A percentile compares a stretch with the other conserved stretches of the same genome.
phyloP scores from a whole-genome alignment of 2,329 filamentous ascomycete genomes.

The Neophaeococcomyces mojaviensis region DNA sequence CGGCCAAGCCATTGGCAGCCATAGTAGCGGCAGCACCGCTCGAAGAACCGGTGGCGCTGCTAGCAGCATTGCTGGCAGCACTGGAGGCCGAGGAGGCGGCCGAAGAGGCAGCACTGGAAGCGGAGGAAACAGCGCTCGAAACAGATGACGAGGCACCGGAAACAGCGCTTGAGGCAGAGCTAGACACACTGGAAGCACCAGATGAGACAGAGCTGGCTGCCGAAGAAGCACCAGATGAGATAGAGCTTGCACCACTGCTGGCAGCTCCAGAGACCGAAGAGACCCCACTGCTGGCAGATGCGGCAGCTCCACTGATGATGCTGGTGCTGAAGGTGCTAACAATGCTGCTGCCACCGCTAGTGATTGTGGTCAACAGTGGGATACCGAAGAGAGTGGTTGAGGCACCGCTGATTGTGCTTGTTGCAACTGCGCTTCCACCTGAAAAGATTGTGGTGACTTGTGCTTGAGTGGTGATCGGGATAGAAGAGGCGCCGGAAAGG shows the following conservation, averaged over 20 bases:
- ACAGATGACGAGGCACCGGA: conserved; percentile 11
- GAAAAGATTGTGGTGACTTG: not conserved
- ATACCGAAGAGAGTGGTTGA: conserved; percentile 10
- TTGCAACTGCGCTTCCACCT: not conserved
- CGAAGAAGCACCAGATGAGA: conserved; percentile 9
- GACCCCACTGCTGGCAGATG: not conserved
- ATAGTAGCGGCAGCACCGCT: conserved; percentile 24
- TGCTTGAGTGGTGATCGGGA: conserved; percentile 6
- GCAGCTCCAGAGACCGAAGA: conserved; percentile 2
- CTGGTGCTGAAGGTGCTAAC: conserved; percentile 23
- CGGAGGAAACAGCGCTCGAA: conserved; percentile 16
- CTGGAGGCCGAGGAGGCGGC: conserved; percentile 18
- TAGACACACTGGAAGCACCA: conserved; percentile 14
- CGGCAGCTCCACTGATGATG: conserved; percentile 19
- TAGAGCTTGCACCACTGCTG: conserved; percentile 10
- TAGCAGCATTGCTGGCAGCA: conserved; percentile 13
- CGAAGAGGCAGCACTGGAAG: conserved; percentile 14
- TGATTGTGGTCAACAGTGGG: conserved; percentile 10
- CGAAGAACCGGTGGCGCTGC: conserved; percentile 14
- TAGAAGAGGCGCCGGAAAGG: conserved; percentile 7
- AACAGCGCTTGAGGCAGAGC: conserved; percentile 16
- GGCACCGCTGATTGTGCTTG: not conserved
- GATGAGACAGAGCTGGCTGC: conserved; percentile 15
- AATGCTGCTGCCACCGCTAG: conserved; percentile 10
- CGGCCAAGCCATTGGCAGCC: conserved; percentile 24